These are phyloP conservation scores for Alloteropsis semialata DNA, from an alignment of 176 grass and related monocot species.

Conservation along the genomic window DNA sequence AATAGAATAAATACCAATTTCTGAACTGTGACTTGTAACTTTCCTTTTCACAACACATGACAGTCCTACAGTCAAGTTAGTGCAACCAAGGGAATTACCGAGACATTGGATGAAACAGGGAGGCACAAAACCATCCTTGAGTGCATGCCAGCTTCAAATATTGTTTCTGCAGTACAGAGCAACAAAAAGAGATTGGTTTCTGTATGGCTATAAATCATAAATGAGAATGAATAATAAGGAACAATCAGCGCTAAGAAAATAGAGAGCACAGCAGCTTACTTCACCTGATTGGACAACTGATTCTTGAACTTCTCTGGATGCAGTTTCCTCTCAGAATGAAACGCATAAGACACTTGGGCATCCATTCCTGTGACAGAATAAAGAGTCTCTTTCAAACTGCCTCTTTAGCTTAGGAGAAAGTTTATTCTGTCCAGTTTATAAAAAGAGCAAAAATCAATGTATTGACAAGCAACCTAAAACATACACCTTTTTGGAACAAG, in stretches of 20 bases:
- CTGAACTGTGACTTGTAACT: constrained; percentile 8
- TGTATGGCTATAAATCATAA: constrained; percentile 11
- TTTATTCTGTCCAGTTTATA: background rate
- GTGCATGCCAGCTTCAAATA: constrained; percentile 92
- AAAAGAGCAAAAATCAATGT: background rate
- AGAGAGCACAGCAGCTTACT: constrained; percentile 13
- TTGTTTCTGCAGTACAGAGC: constrained; percentile 70
- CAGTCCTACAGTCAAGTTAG: background rate
- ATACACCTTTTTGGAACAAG: constrained; percentile 22
- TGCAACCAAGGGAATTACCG: constrained; percentile 45
- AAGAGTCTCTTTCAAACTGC: constrained; percentile 24
- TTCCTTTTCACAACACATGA: background rate
- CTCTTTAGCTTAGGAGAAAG: constrained; percentile 21
- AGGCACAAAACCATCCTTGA: constrained; percentile 95
- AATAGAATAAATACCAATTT: background rate
- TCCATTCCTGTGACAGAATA: constrained; percentile 79
- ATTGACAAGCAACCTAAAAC: constrained; percentile 2
- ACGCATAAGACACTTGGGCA: constrained; percentile 90
- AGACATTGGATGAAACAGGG: constrained; percentile 71
- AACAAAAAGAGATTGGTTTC: constrained; percentile 26
- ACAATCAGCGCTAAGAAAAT: background rate
- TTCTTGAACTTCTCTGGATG: constrained; percentile 96
- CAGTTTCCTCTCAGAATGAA: constrained; percentile 88
- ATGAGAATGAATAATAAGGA: constrained; percentile 16
- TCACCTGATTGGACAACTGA: constrained; percentile 91